Evolutionary conservation across 805 yeast species (phyloP).

Genomic region (Kodamaea laetipori): DNA sequence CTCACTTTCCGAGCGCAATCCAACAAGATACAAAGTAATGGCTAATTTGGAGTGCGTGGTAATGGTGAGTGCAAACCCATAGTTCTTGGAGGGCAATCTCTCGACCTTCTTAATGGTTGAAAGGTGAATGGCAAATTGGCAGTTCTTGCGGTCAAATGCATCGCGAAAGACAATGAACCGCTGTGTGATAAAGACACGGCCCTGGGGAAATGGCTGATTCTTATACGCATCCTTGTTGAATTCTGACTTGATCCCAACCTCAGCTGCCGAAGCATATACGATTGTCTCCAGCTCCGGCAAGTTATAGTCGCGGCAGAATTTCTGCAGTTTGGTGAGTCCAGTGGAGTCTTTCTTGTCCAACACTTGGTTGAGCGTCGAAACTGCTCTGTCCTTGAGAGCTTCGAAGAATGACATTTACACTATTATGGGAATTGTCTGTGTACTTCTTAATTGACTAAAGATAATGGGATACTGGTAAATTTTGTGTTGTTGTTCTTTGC

Average conservation of each 20-base stretch:
- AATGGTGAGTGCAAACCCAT: constrained; percentile 76
- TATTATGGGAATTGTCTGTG: neutral
- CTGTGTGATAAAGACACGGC: constrained; percentile 64
- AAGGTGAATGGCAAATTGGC: constrained; percentile 70
- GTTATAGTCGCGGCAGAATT: constrained; percentile 63
- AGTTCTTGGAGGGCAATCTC: constrained; percentile 73
- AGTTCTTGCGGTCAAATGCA: constrained; percentile 64
- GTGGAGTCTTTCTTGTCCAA: constrained; percentile 43
- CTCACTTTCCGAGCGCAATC: constrained; percentile 77
- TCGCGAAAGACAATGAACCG: constrained; percentile 77
- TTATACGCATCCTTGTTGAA: constrained; percentile 24
- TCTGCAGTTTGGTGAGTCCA: constrained; percentile 66
- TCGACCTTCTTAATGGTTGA: constrained; percentile 84
- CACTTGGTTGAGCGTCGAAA: constrained; percentile 46
- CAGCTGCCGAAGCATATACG: constrained; percentile 68
- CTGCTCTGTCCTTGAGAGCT: constrained; percentile 48
- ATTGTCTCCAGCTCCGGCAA: constrained; percentile 73
- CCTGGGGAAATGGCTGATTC: constrained; percentile 51
- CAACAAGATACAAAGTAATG: constrained; percentile 72
- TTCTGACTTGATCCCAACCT: constrained; percentile 39
- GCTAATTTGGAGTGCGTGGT: constrained; percentile 65
- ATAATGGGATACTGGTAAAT: neutral
- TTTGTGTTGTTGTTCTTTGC: constrained; percentile 3
- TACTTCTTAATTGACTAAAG: neutral
- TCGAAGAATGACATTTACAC: constrained; percentile 52